Evolutionary conservation across 257 asterid species (phyloP).

Genomic region (Rhazya stricta): DNA sequence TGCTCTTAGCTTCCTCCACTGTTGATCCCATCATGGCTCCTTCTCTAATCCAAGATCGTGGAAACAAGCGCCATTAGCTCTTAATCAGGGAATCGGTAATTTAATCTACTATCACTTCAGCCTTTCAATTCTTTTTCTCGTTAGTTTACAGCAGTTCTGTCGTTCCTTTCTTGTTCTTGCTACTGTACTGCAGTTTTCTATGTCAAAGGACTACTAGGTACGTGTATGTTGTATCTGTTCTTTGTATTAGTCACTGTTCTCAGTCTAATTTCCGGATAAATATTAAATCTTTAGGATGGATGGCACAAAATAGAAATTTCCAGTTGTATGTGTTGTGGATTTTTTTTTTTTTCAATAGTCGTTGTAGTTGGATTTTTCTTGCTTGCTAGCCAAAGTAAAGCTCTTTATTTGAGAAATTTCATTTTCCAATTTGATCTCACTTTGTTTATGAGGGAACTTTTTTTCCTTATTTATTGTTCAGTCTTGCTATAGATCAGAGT

Average conservation of each 20-base stretch:
- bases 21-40: background rate
- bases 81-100: background rate
- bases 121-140: background rate
- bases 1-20: background rate
- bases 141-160: background rate
- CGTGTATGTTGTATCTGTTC: background rate
- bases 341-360: too few relatives aligned
- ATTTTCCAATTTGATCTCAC: background rate
- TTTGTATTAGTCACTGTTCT: background rate
- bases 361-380: background rate
- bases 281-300: background rate
- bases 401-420: background rate
- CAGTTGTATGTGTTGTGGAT: background rate
- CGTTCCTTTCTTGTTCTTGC: background rate
- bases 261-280: background rate
- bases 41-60: background rate
- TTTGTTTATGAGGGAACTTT: background rate
- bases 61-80: background rate
- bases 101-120: background rate
- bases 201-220: background rate
- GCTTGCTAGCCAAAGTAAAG: background rate
- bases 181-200: background rate
- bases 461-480: background rate
- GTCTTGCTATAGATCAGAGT: background rate
- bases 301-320: background rate